Base-by-base conservation (phyloP, 129 eudicot species). In the Helichrysum umbraculigerum region DNA sequence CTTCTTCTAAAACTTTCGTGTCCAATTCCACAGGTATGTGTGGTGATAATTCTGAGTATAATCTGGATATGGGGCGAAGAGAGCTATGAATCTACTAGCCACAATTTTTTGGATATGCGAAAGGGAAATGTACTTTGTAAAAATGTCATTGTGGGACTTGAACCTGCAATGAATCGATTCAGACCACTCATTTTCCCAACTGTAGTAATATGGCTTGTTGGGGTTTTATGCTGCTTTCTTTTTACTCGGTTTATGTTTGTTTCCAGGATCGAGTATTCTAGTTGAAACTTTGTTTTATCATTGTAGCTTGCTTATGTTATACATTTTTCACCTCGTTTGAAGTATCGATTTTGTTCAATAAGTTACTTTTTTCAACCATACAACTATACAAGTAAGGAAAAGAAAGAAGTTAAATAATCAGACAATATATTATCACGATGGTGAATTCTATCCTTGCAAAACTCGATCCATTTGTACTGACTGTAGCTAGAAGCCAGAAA, bases 21-120 rank as follows among this genome's bases (percentile, higher is more conserved):
- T 60, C 17, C 66, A 61, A 9, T 25, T 61, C 66, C 2, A 7
- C 66, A 61, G 66, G 66, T 61, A 61, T 61, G 66, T 61, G 17
- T 61, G 66, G 66, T 61, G 35, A 47, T 12, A 47, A 47, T 4
- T 17, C 12, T 0, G 16, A 47, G 54, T 47, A 47, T 14, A 61
- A 25, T 61, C 66, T 61, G 15, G 35, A 61, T 30, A 25, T 25
- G 2, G 35, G n/a, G 54, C 9, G 66, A 25, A 61, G 35, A 22
- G n/a, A 6, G 33, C 33, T 4, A 61, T 10, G 35, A 28, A 30
- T 34, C 10, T 30, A 10, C 34, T 5, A 9, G 34, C 34, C 17
- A 61, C 32, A 25, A 12, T 21, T 61, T 20, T 60, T 28, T 6
- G 66, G 34, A 25, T 61, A 61, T 21, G 66, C 17, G 29, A 21